A percentile compares a stretch with the other conserved stretches of the same genome.
phyloP scores from a whole-genome alignment of 2,329 filamentous ascomycete species.

The Rhinocladiella similis region DNA sequence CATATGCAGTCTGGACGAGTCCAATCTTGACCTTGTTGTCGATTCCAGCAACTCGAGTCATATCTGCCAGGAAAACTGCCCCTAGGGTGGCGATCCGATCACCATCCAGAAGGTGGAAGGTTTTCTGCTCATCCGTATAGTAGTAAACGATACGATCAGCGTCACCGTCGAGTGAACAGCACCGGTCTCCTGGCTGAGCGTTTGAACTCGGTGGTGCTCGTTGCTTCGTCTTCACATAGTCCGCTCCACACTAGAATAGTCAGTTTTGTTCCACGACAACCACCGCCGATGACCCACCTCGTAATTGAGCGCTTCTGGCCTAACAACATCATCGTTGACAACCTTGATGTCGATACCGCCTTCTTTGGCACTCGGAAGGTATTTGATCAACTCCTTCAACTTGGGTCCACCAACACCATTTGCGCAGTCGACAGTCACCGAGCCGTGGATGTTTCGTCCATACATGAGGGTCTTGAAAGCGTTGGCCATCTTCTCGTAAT shows the following conservation, averaged over 20 bases:
- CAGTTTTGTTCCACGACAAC: constrained; percentile 21
- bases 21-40: constrained; percentile 82
- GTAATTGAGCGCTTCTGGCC: constrained; percentile 83
- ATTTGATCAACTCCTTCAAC: constrained; percentile 80
- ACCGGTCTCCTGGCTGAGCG: constrained; percentile 72
- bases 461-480: constrained; percentile 84
- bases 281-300: constrained; percentile 59
- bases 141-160: constrained; percentile 96
- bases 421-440: constrained; percentile 86
- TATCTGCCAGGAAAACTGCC: constrained; percentile 88
- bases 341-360: constrained; percentile 78
- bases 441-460: constrained; percentile 70
- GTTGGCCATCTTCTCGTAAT: constrained; percentile 86
- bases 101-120: constrained; percentile 91
- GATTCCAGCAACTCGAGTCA: constrained; percentile 77
- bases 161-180: constrained; percentile 91
- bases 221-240: constrained; percentile 97
- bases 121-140: constrained; percentile 76
- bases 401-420: constrained; percentile 96
- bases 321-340: constrained; percentile 89
- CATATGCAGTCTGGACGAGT: constrained; percentile 95
- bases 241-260: constrained; percentile 74
- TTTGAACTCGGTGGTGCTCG: constrained; percentile 81
- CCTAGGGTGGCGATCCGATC: constrained; percentile 95
- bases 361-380: constrained; percentile 67